Base-by-base conservation (phyloP, 2,329 filamentous ascomycete species). In the Harringtonia lauricola region DNA sequence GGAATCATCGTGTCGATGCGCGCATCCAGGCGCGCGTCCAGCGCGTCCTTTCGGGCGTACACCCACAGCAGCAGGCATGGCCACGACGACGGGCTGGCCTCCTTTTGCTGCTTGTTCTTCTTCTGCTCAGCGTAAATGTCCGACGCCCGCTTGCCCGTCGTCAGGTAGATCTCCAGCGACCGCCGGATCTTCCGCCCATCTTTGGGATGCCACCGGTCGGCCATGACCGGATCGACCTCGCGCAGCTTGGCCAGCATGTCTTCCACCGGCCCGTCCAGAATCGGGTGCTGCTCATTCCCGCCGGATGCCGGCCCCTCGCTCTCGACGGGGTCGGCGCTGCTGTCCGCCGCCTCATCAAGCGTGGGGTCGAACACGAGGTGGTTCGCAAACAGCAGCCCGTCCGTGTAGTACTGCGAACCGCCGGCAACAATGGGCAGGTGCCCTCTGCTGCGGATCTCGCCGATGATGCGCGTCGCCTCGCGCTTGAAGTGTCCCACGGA, bases 321-420 rank as follows among this genome's bases (percentile, higher is more conserved):
- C 21, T 28, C 42, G 12, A 31, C 26, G 5, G 28, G 21, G 14
- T 28, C n/a, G 3, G 30, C 31, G 21, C 14, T 29, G 15, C 18
- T 30, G 8, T 13, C 39, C 1, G 24, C 24, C 24, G n/a, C 7
- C 30, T 18, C 39, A 28, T 9, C 21, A 9, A 31, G 18, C 6
- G 22, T 10, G 14, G 34, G 26, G 1, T 66, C 61, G 12, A 66
- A 66, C 2, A 85, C 68, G 8, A 89, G 61, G 15, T 73, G 72
- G 51, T 89, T 79, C 29, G 84, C 75, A 58, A 96, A 95, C 3
- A 98, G 70, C 15, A 98, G 70, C 1, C 86, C 80, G 55, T 95
- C 88, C 0, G 86, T 83, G 57, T 98, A 98, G 64, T 96, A 98
- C 56, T 95, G 87, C 12, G 90, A 95, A 9, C 92, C 92, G 22